Percentiles rank a stretch among this genome's conserved stretches.
Evolutionary conservation across 208 protist species (phyloP).

Genomic region (Angomonas deanei): DNA sequence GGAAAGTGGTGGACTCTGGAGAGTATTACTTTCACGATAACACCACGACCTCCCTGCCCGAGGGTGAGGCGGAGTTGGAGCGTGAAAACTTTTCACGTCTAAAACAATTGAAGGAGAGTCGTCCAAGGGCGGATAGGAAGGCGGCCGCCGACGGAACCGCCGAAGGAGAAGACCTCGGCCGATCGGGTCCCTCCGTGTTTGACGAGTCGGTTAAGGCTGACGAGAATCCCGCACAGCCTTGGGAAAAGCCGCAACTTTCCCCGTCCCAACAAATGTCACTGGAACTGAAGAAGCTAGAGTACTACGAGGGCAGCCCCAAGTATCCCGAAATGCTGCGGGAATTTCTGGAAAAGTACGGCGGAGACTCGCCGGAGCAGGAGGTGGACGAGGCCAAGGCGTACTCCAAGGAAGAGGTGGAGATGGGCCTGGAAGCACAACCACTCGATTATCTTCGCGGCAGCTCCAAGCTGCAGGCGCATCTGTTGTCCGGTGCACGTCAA

Average conservation of each 20-base stretch:
- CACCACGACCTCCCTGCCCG: neutral
- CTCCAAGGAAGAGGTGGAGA: constrained; percentile 44
- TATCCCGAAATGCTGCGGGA: constrained; percentile 57
- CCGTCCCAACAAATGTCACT: constrained; percentile 44
- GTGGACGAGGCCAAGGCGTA: constrained; percentile 22
- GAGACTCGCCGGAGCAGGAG: neutral
- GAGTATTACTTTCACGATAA: constrained; percentile 26
- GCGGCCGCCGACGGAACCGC: neutral
- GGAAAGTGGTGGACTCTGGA: constrained; percentile 25
- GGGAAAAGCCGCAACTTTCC: constrained; percentile 8
- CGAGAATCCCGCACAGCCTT: constrained; percentile 16
- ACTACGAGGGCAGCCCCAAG: constrained; percentile 71
- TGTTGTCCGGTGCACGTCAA: constrained; percentile 53
- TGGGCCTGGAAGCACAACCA: constrained; percentile 61
- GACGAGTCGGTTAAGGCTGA: constrained; percentile 13
- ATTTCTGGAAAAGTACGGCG: constrained; percentile 65
- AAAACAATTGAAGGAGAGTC: neutral
- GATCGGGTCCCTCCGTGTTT: constrained; percentile 18
- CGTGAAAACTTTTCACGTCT: neutral
- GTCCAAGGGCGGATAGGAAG: neutral
- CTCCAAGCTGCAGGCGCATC: constrained; percentile 47
- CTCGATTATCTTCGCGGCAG: constrained; percentile 74
- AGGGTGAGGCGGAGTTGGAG: neutral
- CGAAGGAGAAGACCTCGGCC: neutral
- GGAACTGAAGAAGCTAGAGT: constrained; percentile 80